phyloP scores from a whole-genome alignment of 768 basidiomycete species.

The Dendrothele bispora region DNA sequence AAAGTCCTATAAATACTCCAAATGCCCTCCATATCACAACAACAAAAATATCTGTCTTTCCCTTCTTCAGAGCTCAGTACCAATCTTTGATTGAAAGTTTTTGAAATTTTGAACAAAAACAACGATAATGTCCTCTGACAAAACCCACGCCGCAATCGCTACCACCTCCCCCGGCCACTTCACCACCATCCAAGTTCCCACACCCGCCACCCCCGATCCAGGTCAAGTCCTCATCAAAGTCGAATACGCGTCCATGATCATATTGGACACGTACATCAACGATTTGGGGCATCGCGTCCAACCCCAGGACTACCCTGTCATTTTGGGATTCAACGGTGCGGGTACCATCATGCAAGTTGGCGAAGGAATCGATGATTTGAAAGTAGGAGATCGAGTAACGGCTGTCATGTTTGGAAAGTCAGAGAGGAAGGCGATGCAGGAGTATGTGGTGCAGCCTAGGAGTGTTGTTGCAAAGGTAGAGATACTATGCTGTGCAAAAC shows the following conservation, averaged over 20 bases:
- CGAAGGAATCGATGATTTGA: constrained; percentile 27
- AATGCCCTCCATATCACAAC: too few species aligned
- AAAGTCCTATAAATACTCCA: too few species aligned
- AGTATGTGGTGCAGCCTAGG: constrained; percentile 29
- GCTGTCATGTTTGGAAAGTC: constrained; percentile 25
- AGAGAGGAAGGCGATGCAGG: constrained; percentile 33
- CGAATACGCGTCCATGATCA: constrained; percentile 36
- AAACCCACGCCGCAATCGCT: constrained; percentile 44
- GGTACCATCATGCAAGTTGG: constrained; percentile 39
- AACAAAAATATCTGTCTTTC: too few species aligned
- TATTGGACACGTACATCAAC: constrained; percentile 37
- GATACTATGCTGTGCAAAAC: too few species aligned
- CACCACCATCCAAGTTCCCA: constrained; percentile 34
- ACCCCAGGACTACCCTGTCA: constrained; percentile 31
- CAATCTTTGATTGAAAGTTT: too few species aligned
- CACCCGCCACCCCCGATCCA: constrained; percentile 26
- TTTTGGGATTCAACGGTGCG: constrained; percentile 36
- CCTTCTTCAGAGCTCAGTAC: too few species aligned
- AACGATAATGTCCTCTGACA: too few species aligned
- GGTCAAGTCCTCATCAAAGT: constrained; percentile 41
- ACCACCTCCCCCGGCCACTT: constrained; percentile 32
- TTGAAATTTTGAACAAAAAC: too few species aligned
- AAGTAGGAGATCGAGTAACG: constrained; percentile 38
- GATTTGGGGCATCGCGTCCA: constrained; percentile 33
- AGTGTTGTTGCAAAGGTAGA: constrained; percentile 35